phyloP scores from a whole-genome alignment of 2,329 filamentous ascomycete species.

The Trichoderma oligosporum region DNA sequence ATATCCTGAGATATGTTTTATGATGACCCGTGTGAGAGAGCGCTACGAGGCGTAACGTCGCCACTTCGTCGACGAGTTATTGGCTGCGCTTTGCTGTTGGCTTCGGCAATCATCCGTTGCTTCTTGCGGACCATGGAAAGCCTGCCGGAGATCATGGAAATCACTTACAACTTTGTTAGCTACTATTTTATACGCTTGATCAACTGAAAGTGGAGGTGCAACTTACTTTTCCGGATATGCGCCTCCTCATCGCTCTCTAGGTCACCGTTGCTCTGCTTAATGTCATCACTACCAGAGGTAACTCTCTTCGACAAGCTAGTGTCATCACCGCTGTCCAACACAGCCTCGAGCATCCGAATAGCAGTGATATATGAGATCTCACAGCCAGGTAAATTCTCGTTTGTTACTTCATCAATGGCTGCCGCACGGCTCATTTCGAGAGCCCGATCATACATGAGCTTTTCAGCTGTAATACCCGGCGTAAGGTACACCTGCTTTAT shows the following conservation, averaged over 20 bases:
- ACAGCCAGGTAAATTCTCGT: constrained; percentile 80
- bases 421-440: constrained; percentile 94
- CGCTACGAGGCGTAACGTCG: constrained; percentile 53
- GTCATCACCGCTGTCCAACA: constrained; percentile 78
- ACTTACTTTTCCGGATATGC: constrained; percentile 68
- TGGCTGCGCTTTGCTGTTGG: constrained; percentile 46
- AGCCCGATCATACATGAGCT: constrained; percentile 95
- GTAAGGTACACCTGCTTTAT: constrained; percentile 79
- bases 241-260: constrained; percentile 68
- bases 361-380: constrained; percentile 92
- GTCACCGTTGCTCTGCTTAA: constrained; percentile 43
- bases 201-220: not conserved
- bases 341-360: constrained; percentile 90
- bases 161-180: constrained; percentile 43
- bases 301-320: constrained; percentile 33
- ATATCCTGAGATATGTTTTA: constrained; percentile 22
- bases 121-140: constrained; percentile 57
- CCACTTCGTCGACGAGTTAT: constrained; percentile 50
- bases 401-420: constrained; percentile 92
- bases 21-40: constrained; percentile 45
- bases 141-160: constrained; percentile 58
- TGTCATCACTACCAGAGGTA: constrained; percentile 39
- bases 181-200: not conserved
- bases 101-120: constrained; percentile 57
- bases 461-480: constrained; percentile 87